Percentiles rank a stretch among this genome's conserved stretches.
phyloP scores from a whole-genome alignment of 495 filamentous ascomycete genomes.

The Penicillium crystallinum region DNA sequence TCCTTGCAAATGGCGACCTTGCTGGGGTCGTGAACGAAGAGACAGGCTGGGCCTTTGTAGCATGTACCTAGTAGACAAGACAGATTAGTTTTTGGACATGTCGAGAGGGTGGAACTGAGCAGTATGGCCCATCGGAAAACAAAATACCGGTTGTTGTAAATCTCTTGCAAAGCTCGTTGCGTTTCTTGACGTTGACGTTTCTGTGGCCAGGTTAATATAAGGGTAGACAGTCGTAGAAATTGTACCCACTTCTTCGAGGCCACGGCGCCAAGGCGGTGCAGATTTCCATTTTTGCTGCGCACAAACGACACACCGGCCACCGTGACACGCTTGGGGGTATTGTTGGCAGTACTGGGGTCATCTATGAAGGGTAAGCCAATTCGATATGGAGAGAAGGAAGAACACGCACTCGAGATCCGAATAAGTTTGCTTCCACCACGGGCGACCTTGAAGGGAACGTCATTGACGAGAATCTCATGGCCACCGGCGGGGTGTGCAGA shows the following conservation, averaged over 20 bases:
- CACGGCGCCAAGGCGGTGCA: conserved; percentile 59
- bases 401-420: conserved; percentile 61
- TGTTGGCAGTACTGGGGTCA: conserved; percentile 56
- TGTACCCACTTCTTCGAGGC: conserved; percentile 38
- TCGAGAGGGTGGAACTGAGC: conserved; percentile 1
- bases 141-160: conserved; percentile 87
- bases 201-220: conserved; percentile 28
- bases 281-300: conserved; percentile 86
- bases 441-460: conserved; percentile 68
- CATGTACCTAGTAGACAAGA: conserved; percentile 62
- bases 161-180: conserved; percentile 75
- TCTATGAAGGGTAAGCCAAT: conserved; percentile 49
- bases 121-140: conserved; percentile 20
- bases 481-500: conserved; percentile 27
- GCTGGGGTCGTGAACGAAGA: conserved; percentile 75
- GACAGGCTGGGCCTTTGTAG: conserved; percentile 72
- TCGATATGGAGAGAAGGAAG: conserved; percentile 8
- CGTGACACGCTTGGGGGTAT: conserved; percentile 72
- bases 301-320: conserved; percentile 83
- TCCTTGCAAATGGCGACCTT: conserved; percentile 91
- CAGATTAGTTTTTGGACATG: conserved; percentile 21
- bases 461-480: conserved; percentile 70
- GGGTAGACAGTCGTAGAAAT: background rate
- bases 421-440: conserved; percentile 82
- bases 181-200: conserved; percentile 54